Evolutionary conservation across 1,139 yeast species (phyloP).

Genomic region (Meyerozyma elateridarum): DNA sequence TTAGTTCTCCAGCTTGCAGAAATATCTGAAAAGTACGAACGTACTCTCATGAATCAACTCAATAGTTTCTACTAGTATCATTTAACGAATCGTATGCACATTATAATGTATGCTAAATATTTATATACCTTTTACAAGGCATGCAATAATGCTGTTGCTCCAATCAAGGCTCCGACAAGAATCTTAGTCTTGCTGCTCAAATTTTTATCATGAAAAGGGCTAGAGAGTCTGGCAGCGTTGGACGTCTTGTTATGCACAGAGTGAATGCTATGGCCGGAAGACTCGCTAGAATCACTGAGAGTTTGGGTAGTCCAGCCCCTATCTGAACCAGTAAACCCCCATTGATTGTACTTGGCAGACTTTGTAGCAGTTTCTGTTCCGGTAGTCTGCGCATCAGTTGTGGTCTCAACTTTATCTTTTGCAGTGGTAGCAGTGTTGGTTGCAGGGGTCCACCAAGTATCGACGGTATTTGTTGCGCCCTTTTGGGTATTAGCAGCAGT

Average conservation of each 20-base stretch:
- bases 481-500: constrained; percentile 8
- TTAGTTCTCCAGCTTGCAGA: constrained; percentile 37
- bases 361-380: constrained; percentile 15
- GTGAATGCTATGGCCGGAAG: neutral
- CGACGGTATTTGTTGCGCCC: constrained; percentile 1
- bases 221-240: neutral
- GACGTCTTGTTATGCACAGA: neutral
- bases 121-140: neutral
- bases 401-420: constrained; percentile 10
- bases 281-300: constrained; percentile 10
- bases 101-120: neutral
- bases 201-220: neutral
- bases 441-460: neutral
- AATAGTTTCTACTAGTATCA: constrained; percentile 9
- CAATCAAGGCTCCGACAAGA: neutral
- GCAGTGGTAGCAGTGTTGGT: constrained; percentile 5
- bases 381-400: constrained; percentile 10
- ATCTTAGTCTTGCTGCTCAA: constrained; percentile 1
- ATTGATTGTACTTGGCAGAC: constrained; percentile 31
- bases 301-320: constrained; percentile 27
- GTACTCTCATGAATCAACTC: constrained; percentile 14
- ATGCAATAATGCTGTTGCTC: constrained; percentile 1
- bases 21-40: constrained; percentile 19
- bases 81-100: neutral
- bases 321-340: constrained; percentile 43